Percentiles rank a stretch among this genome's conserved stretches.
Evolutionary conservation across 345 rosid genomes (phyloP).

Genomic region (Raphanus raphanistrum): DNA sequence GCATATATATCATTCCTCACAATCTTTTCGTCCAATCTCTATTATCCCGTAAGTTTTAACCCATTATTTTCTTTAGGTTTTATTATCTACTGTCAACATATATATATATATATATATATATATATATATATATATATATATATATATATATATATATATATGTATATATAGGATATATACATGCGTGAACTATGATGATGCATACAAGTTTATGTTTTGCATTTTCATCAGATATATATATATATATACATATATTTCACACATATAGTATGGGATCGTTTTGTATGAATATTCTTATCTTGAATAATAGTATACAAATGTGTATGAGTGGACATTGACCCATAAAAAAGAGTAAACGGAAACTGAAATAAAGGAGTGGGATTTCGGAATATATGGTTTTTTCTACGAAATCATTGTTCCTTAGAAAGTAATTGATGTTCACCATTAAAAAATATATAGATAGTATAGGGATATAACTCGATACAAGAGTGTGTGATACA

Average conservation of each 20-base stretch:
- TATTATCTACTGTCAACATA: not conserved
- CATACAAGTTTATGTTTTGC: slow-evolving; percentile 12
- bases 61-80: not conserved
- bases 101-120: not conserved
- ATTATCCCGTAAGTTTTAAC: slow-evolving; percentile 29
- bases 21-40: slow-evolving; percentile 14
- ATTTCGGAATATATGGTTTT: slow-evolving; percentile 16
- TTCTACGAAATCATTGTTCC: slow-evolving; percentile 30
- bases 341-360: slow-evolving; percentile 2
- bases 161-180: not conserved
- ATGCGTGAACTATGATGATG: slow-evolving; percentile 6
- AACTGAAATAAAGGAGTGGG: slow-evolving; percentile 12
- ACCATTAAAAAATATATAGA: slow-evolving; percentile 18
- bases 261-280: not conserved
- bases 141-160: not conserved
- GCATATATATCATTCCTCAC: not conserved
- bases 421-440: slow-evolving; percentile 18
- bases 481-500: slow-evolving; percentile 70
- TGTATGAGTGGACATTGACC: slow-evolving; percentile 15
- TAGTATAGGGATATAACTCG: slow-evolving; percentile 28
- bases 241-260: not conserved
- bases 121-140: not conserved
- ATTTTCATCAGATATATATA: not conserved
- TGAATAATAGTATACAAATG: slow-evolving; percentile 11
- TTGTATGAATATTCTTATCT: slow-evolving; percentile 16